A percentile compares a stretch with the other conserved stretches of the same genome.
These are phyloP conservation scores for Calophaca sinica DNA, from an alignment of 306 rosid genomes.

Conservation along the genomic window DNA sequence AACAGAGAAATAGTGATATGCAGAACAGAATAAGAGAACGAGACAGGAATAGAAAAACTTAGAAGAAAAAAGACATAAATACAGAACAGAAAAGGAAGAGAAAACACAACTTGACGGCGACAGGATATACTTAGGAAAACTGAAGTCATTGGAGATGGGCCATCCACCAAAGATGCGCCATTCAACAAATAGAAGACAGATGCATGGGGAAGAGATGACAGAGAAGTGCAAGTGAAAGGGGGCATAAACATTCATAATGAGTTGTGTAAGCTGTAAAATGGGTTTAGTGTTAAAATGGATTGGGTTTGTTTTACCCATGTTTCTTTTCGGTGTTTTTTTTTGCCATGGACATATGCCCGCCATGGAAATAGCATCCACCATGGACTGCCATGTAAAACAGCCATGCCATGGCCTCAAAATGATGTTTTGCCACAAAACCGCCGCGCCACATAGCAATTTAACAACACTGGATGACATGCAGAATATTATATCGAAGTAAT, in stretches of 20 bases:
- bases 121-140: background rate
- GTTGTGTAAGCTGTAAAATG: background rate
- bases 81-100: background rate
- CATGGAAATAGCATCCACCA: background rate
- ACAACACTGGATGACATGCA: background rate
- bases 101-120: background rate
- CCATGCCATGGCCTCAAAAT: background rate
- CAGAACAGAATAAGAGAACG: no score
- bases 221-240: background rate
- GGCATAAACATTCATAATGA: background rate
- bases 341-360: background rate
- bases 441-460: background rate
- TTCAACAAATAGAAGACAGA: background rate
- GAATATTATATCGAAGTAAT: background rate
- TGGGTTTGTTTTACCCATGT: background rate
- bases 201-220: background rate
- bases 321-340: background rate
- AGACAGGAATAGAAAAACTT: no score
- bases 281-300: background rate
- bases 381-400: background rate
- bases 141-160: background rate
- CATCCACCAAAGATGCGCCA: background rate
- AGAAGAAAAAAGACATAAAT: no score
- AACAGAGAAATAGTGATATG: no score
- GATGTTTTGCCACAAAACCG: background rate